Base-by-base conservation (phyloP, 352 stramenopile species). In the Phytopythium montanum region DNA sequence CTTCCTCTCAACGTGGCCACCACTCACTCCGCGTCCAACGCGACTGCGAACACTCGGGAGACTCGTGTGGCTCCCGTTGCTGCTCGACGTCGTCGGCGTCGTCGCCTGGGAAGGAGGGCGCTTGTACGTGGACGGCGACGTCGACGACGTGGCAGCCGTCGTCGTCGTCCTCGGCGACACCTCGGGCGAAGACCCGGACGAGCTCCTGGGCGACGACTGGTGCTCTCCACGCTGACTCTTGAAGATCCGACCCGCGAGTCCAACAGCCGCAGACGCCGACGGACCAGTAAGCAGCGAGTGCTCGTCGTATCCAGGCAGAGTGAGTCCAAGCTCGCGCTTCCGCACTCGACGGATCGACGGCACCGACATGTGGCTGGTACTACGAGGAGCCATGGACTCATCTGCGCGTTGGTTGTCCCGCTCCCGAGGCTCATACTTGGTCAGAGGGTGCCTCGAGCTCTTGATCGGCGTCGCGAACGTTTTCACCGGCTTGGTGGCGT, bases 101-200 rank as follows among this genome's bases (percentile, higher is more conserved):
- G 67, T 70, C 7, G 65, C 65, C 0, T 74, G 62, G 18, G 69
- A 77, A 29, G 60, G 65, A 0, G 66, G 18, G 3, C 71, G 65
- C 34, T 70, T 72, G 29, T 73, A 77, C 29, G 80, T 68, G 34
- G 81, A 76, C 0, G 76, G 79, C 0, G 76, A 79, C 21, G 81
- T 89, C 0, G 75, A 72, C 34, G 81, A 87, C 21, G 79, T 76
- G 7, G 76, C 86, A 42, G 76, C 87, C 6, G 72, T 68, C 7
- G 72, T 59, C 29, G 75, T 62, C 16, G 75, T 56, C 18, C 50
- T 31, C 18, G 31, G 50, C 3, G 50, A 42, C 19, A 42, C 50
- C 31, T 56, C 50, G 8, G 50, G 50, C 31, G 50, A 56, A 1
- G 50, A 56, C 69, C 18, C 61, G 19, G 19, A 41, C 31, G 9